Percentiles rank a stretch among this genome's conserved stretches.
These are phyloP conservation scores for Polyplosphaeria fusca DNA, from an alignment of 495 filamentous ascomycete species.

Conservation along the genomic window DNA sequence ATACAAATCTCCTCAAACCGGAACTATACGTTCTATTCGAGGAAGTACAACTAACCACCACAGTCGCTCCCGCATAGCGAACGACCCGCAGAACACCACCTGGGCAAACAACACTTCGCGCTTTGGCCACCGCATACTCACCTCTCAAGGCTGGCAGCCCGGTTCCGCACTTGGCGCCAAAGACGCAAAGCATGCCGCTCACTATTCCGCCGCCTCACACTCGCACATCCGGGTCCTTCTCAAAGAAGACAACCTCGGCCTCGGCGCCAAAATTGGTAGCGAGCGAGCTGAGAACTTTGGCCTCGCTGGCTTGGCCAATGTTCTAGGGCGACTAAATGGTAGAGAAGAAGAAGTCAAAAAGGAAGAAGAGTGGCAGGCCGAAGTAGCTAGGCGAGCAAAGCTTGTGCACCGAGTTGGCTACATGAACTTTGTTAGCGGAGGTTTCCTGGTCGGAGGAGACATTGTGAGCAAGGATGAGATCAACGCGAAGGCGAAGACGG, in stretches of 20 bases:
- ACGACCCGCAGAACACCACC: slow-evolving; percentile 89
- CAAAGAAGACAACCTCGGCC: slow-evolving; percentile 85
- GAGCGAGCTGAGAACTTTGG: slow-evolving; percentile 71
- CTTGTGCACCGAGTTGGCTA: slow-evolving; percentile 65
- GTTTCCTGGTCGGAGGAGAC: slow-evolving; percentile 70
- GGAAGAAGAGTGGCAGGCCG: slow-evolving; percentile 51
- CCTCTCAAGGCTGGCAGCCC: slow-evolving; percentile 84
- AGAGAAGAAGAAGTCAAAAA: slow-evolving; percentile 67
- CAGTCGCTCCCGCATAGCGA: slow-evolving; percentile 77
- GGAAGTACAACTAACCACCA: slow-evolving; percentile 23
- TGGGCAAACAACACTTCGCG: slow-evolving; percentile 78
- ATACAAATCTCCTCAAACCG: too few species aligned
- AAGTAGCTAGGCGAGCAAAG: slow-evolving; percentile 51
- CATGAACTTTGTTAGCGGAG: slow-evolving; percentile 78
- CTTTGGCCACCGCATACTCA: slow-evolving; percentile 84
- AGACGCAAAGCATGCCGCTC: slow-evolving; percentile 65
- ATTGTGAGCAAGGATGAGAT: slow-evolving; percentile 34
- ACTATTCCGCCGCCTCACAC: slow-evolving; percentile 70
- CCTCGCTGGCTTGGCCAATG: slow-evolving; percentile 73
- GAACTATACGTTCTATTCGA: neutral
- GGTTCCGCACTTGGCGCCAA: slow-evolving; percentile 74
- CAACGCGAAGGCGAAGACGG: slow-evolving; percentile 4
- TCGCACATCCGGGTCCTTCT: slow-evolving; percentile 74
- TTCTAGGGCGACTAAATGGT: slow-evolving; percentile 87
- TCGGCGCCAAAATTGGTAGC: slow-evolving; percentile 70